Percentiles rank a stretch among this genome's conserved stretches.
phyloP scores from a whole-genome alignment of 2,329 filamentous ascomycete genomes.

The Laburnicola sp. region DNA sequence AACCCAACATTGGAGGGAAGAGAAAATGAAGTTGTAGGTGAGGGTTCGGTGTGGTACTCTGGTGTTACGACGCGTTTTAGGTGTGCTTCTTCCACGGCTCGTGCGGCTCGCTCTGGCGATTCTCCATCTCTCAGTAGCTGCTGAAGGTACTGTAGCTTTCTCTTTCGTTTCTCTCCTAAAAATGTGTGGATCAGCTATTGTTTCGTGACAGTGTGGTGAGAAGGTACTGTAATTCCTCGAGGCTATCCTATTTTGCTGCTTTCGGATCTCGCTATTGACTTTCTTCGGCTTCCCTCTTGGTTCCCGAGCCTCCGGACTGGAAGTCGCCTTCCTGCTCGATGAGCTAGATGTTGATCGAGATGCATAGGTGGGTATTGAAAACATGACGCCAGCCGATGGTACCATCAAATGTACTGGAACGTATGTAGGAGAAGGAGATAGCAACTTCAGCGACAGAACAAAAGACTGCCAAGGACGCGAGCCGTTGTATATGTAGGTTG shows the following conservation, averaged over 20 bases:
- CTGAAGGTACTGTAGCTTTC: constrained; percentile 43
- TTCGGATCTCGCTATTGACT: constrained; percentile 42
- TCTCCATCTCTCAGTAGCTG: constrained; percentile 35
- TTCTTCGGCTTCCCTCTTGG: constrained; percentile 35
- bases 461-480: background rate
- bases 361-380: constrained; percentile 12
- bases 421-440: background rate
- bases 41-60: constrained; percentile 14
- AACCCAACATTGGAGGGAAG: constrained; percentile 18
- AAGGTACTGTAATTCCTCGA: constrained; percentile 43
- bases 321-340: constrained; percentile 15
- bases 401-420: constrained; percentile 10
- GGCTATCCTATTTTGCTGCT: constrained; percentile 45
- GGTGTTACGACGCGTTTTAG: constrained; percentile 23
- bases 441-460: background rate
- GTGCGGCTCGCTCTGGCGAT: constrained; percentile 15
- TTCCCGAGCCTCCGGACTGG: constrained; percentile 10
- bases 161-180: constrained; percentile 43
- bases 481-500: constrained; percentile 3
- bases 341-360: constrained; percentile 11
- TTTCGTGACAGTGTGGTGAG: background rate
- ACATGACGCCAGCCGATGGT: constrained; percentile 29
- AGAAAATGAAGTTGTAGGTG: constrained; percentile 8
- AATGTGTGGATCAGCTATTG: constrained; percentile 11
- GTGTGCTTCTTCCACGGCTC: constrained; percentile 17